phyloP scores from a whole-genome alignment of 257 asterid species.

The Handroanthus guayacan region DNA sequence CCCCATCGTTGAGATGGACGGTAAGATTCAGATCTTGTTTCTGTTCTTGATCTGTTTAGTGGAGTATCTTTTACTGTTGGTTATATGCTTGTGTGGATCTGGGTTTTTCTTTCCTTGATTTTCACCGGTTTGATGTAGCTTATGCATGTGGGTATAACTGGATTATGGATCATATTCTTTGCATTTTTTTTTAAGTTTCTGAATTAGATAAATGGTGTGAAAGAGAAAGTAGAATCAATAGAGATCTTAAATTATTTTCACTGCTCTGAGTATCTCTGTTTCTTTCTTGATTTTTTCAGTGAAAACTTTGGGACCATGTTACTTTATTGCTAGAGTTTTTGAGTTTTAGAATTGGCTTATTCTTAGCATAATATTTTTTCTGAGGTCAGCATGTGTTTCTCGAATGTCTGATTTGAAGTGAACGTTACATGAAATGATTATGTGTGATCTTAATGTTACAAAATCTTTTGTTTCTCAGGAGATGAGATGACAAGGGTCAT shows the following conservation, averaged over 20 bases:
- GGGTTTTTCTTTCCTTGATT: slow-evolving; percentile 20
- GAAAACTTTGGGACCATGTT: slow-evolving; percentile 24
- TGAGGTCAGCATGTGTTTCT: slow-evolving; percentile 5
- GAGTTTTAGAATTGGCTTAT: slow-evolving; percentile 28
- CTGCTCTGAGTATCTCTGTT: background rate
- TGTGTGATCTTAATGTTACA: background rate
- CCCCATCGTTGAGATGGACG: slow-evolving; percentile 99
- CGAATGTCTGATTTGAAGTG: slow-evolving; percentile 29
- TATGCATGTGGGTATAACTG: slow-evolving; percentile 16
- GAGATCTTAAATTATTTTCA: slow-evolving; percentile 35
- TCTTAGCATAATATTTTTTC: background rate
- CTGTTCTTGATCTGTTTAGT: slow-evolving; percentile 31
- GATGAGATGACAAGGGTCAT: slow-evolving; percentile 99
- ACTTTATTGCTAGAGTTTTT: slow-evolving; percentile 24
- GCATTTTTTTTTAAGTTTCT: background rate
- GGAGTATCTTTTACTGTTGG: slow-evolving; percentile 20
- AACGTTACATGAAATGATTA: slow-evolving; percentile 9
- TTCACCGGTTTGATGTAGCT: slow-evolving; percentile 5
- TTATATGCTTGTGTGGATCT: slow-evolving; percentile 35
- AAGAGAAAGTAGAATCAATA: slow-evolving; percentile 11
- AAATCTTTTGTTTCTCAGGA: slow-evolving; percentile 56
- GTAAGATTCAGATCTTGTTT: slow-evolving; percentile 70
- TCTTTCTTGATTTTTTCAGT: slow-evolving; percentile 16
- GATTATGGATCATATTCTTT: slow-evolving; percentile 22
- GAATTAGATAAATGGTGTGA: slow-evolving; percentile 27